A percentile compares a stretch with the other conserved stretches of the same genome.
Conservation (phyloP, 1,284 basidiomycete genomes). For the Sanguinoderma infundibulare region DNA sequence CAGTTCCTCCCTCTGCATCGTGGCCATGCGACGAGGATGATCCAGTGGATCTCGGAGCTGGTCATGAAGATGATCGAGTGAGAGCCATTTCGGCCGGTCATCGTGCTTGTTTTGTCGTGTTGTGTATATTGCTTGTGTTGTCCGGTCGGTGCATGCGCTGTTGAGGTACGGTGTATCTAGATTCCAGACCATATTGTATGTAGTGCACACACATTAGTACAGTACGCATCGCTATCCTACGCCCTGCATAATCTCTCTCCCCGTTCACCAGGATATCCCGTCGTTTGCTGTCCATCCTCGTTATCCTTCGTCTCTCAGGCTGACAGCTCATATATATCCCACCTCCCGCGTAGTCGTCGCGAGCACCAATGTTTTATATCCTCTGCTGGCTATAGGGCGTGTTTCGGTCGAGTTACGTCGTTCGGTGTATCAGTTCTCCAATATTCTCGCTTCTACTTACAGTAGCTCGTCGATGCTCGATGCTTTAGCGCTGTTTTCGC, state of each 20-base stretch:
- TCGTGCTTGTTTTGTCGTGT: not conserved
- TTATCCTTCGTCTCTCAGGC: not conserved
- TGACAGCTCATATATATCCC: not conserved
- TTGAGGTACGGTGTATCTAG: slow-evolving; percentile 2
- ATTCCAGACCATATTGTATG: slow-evolving; percentile 12
- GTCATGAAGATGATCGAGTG: slow-evolving; percentile 58
- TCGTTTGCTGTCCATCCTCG: not conserved
- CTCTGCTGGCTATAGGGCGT: slow-evolving; percentile 3
- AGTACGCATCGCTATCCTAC: slow-evolving; percentile 15
- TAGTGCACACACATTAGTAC: slow-evolving; percentile 13
- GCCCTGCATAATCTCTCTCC: not conserved
- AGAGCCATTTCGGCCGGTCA: too few species aligned
- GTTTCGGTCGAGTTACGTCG: not conserved
- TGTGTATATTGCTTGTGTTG: not conserved
- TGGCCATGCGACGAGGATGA: slow-evolving; percentile 62
- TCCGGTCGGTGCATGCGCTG: not conserved
- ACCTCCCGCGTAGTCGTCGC: not conserved
- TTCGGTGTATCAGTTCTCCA: slow-evolving; percentile 2
- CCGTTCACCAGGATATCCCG: not conserved
- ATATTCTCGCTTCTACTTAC: not conserved
- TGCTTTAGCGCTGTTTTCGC: not conserved
- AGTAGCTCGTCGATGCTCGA: not conserved
- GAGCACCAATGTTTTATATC: not conserved
- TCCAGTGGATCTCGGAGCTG: slow-evolving; percentile 75
- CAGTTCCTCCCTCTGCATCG: slow-evolving; percentile 66